phyloP scores from a whole-genome alignment of 1,139 yeast species.

The Nadsonia commutata region DNA sequence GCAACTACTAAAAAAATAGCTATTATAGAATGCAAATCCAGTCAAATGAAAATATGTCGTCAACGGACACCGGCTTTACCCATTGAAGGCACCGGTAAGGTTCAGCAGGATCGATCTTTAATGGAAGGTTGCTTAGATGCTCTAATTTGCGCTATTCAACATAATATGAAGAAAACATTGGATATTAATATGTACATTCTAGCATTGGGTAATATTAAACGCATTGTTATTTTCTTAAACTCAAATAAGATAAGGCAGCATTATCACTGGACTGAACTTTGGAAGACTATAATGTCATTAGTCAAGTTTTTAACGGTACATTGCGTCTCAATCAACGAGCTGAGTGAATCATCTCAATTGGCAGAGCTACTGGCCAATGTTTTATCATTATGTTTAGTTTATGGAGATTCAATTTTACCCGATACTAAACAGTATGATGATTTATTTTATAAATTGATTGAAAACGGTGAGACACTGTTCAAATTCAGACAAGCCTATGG shows the following conservation, averaged over 20 bases:
- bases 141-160: constrained; percentile 20
- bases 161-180: constrained; percentile 19
- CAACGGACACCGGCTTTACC: constrained; percentile 19
- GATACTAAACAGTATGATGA: constrained; percentile 21
- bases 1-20: constrained; percentile 11
- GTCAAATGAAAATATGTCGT: constrained; percentile 14
- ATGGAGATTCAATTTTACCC: constrained; percentile 21
- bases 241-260: constrained; percentile 11
- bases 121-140: constrained; percentile 23
- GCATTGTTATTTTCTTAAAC: constrained; percentile 15
- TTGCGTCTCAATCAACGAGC: constrained; percentile 9
- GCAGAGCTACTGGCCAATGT: constrained; percentile 15
- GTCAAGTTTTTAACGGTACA: constrained; percentile 16
- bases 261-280: constrained; percentile 27
- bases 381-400: constrained; percentile 19
- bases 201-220: constrained; percentile 17
- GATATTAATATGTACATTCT: constrained; percentile 21
- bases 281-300: constrained; percentile 22
- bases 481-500: constrained; percentile 1
- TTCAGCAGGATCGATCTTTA: constrained; percentile 13
- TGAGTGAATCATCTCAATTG: constrained; percentile 10
- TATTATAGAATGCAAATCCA: constrained; percentile 10
- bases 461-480: constrained; percentile 5
- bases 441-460: constrained; percentile 22
- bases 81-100: constrained; percentile 9